Conservation (phyloP, 164 flowering plant genomes). For the Echeveria elegans region DNA sequence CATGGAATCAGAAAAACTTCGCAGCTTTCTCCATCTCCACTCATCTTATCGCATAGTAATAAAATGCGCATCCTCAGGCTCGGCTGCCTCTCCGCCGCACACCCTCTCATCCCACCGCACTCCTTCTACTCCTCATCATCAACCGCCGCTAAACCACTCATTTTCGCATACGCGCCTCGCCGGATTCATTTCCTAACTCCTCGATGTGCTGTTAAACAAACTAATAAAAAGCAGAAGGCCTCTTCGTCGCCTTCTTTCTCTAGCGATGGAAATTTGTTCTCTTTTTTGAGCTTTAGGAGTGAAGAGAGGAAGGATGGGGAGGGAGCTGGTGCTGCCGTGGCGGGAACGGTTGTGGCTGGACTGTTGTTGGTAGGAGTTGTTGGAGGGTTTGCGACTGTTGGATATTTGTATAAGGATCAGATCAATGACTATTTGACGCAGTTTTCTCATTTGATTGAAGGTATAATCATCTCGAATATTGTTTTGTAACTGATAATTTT, state of each 20-base stretch:
- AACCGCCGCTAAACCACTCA: constrained; percentile 11
- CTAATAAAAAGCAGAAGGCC: constrained; percentile 51
- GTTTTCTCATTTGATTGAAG: constrained; percentile 79
- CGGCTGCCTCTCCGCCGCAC: constrained; percentile 8
- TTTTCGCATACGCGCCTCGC: constrained; percentile 18
- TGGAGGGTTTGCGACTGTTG: constrained; percentile 77
- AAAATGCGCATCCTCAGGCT: constrained; percentile 40
- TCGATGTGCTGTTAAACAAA: constrained; percentile 59
- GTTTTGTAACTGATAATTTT: too few species aligned
- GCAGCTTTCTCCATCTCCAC: constrained; percentile 10
- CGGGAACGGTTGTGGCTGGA: constrained; percentile 85
- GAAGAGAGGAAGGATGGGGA: constrained; percentile 17
- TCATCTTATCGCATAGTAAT: constrained; percentile 12
- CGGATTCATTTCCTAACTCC: constrained; percentile 52
- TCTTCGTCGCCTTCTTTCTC: constrained; percentile 1
- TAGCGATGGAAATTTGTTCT: background rate
- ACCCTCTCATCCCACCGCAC: constrained; percentile 9
- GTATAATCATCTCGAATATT: constrained; percentile 17
- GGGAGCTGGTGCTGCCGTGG: constrained; percentile 43
- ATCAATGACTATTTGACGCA: constrained; percentile 75
- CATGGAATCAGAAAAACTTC: background rate
- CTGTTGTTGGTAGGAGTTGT: constrained; percentile 76
- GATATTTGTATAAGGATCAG: constrained; percentile 83
- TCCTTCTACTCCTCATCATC: too few species aligned
- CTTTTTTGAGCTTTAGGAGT: constrained; percentile 29